Base-by-base conservation (phyloP, 2,329 filamentous ascomycete species). In the Penicillium hordei region DNA sequence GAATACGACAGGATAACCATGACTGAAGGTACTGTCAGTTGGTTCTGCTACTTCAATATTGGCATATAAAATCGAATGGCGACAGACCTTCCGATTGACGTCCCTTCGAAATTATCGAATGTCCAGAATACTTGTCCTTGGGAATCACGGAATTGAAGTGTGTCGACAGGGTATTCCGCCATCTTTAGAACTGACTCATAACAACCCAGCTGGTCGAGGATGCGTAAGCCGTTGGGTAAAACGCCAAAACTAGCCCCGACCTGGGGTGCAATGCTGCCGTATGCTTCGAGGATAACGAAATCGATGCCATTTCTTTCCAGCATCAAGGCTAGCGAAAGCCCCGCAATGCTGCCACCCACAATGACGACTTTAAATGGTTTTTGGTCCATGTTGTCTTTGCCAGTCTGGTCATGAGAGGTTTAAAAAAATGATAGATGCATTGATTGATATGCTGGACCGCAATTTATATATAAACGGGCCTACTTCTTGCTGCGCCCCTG, bases 181-280 rank as follows among this genome's bases (percentile, higher is more conserved):
- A 15, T 56, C 27, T 53, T 29, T 7, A 59, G 7, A 43, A 72
- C 62, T 9, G 61, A 44, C 7, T 75, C 69, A 19, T 60, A 76
- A 33, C 72, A 65, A 0, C 78, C 81, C 0, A 84, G 61, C 65
- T 84, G 82, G 49, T 83, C 81, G 0, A 83, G 64, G 9, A 83
- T 76, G 0, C 78, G 71, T 3, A 71, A 58, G 0, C 79, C 78
- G n/a, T 78, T 75, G 0, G 81, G 70, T 0, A 75, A 60, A 0
- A 83, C 60, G 3, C 74, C 79, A 38, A 84, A 81, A 12, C 74
- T 76, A 0, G 80, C 80, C 1, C 82, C 82, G 0, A 77, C 69
- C 25, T 76, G 69, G 0, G 81, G 80, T 1, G 76, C 75, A 23
- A 83, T 76, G 0, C 75, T 66, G 0, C 59, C 31, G 45, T 77